These are phyloP conservation scores for Agrocybe praecox DNA, from an alignment of 768 basidiomycete species.

Conservation along the genomic window DNA sequence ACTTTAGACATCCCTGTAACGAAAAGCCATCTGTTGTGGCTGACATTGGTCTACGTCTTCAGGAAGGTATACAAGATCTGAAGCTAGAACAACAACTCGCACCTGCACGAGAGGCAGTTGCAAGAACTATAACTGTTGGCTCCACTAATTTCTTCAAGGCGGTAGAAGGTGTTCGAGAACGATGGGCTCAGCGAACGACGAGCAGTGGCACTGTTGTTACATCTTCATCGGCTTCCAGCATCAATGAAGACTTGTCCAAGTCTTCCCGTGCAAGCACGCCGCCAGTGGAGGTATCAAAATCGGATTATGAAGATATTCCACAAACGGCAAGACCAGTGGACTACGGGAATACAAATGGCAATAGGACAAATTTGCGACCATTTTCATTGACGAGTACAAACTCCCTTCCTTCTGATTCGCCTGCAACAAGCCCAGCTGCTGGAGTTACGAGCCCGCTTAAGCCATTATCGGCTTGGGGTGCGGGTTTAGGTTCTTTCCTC, in stretches of 20 bases:
- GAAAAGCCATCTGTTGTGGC: conserved; percentile 88
- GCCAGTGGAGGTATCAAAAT: conserved; percentile 39
- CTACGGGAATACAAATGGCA: conserved; percentile 8
- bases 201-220: conserved; percentile 15
- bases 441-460: conserved; percentile 16
- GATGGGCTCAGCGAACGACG: conserved; percentile 52
- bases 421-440: conserved; percentile 16
- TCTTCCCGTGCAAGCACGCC: conserved; percentile 37
- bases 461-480: conserved; percentile 32
- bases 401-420: conserved; percentile 22
- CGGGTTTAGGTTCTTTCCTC: conserved; percentile 35
- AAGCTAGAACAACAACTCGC: conserved; percentile 93
- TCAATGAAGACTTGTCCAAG: conserved; percentile 24
- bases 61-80: conserved; percentile 93
- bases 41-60: conserved; percentile 89
- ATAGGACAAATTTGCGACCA: conserved; percentile 18
- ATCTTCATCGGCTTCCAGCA: conserved; percentile 18
- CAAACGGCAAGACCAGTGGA: conserved; percentile 22
- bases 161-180: conserved; percentile 83
- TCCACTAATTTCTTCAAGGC: conserved; percentile 87
- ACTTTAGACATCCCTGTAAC: conserved; percentile 84
- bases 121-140: conserved; percentile 71
- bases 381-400: conserved; percentile 29
- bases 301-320: conserved; percentile 33
- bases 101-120: conserved; percentile 88